A percentile compares a stretch with the other conserved stretches of the same genome.
Evolutionary conservation across 257 asterid genomes (phyloP).

Genomic region (Vinca minor): DNA sequence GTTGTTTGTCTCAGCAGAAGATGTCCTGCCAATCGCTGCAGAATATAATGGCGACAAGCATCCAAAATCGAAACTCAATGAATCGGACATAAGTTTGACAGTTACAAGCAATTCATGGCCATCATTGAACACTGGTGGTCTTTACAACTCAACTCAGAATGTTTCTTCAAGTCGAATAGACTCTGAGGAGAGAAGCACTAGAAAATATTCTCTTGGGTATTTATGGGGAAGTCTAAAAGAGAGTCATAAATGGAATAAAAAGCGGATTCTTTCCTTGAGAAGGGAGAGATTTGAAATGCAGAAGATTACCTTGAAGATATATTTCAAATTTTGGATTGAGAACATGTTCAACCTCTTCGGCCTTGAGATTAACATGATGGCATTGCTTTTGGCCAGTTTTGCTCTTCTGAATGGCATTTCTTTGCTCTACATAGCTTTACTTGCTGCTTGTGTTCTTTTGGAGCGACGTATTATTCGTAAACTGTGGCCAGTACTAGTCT

Average conservation of each 20-base stretch:
- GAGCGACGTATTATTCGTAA: conserved; percentile 64
- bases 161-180: conserved; percentile 29
- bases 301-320: conserved; percentile 69
- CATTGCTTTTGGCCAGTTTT: conserved; percentile 80
- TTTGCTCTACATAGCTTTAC: conserved; percentile 62
- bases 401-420: conserved; percentile 82
- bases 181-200: conserved; percentile 27
- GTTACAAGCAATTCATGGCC: conserved; percentile 48
- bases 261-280: conserved; percentile 52
- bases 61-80: conserved; percentile 35
- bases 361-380: conserved; percentile 93
- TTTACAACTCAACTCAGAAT: conserved; percentile 34
- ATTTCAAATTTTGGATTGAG: conserved; percentile 91
- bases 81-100: conserved; percentile 31
- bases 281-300: conserved; percentile 91
- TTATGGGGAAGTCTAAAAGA: conserved; percentile 90
- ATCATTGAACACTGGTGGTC: conserved; percentile 33
- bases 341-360: conserved; percentile 96
- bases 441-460: conserved; percentile 80
- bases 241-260: conserved; percentile 80
- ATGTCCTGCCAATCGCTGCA: conserved; percentile 31
- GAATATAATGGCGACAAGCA: conserved; percentile 40
- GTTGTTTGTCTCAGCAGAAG: conserved; percentile 63
- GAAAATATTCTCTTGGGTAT: conserved; percentile 50
- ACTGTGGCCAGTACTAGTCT: conserved; percentile 75